Percentiles rank a stretch among this genome's conserved stretches.
Conservation (phyloP, 768 basidiomycete genomes). For the Gymnopilus dilepis region DNA sequence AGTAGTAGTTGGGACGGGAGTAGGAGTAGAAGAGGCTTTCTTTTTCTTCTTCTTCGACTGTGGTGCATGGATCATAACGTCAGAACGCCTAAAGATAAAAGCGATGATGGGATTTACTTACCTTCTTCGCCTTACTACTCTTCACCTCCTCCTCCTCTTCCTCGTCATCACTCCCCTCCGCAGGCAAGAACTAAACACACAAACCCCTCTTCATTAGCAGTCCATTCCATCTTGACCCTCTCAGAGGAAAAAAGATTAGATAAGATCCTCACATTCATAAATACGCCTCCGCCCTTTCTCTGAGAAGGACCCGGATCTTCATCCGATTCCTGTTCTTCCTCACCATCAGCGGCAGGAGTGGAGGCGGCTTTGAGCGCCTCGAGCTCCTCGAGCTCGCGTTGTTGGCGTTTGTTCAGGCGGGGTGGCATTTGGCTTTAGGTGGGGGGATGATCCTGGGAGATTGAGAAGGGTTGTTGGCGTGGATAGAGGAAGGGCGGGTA, state of each 20-base stretch:
- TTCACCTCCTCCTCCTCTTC: conserved; percentile 40
- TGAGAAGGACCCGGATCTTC: conserved; percentile 37
- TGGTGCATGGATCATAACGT: too few relatives aligned
- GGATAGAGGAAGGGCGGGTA: too few relatives aligned
- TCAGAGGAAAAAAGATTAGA: background rate
- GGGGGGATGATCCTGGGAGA: background rate
- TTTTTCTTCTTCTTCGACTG: conserved; percentile 52
- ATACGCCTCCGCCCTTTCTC: conserved; percentile 39
- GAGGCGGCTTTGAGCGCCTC: conserved; percentile 43
- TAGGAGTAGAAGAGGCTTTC: conserved; percentile 26
- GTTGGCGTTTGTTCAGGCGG: conserved; percentile 83
- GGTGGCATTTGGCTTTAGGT: conserved; percentile 61
- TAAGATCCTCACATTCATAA: conserved; percentile 47
- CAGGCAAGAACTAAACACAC: conserved; percentile 43
- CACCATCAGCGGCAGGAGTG: conserved; percentile 31
- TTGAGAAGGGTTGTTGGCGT: too few relatives aligned
- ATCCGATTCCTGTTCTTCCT: conserved; percentile 48
- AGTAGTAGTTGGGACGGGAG: background rate
- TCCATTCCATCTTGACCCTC: too few relatives aligned
- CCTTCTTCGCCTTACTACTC: conserved; percentile 44
- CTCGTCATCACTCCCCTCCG: conserved; percentile 33
- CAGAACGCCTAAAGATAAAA: background rate
- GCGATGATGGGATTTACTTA: conserved; percentile 17
- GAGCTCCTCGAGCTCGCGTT: conserved; percentile 84
- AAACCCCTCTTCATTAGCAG: too few relatives aligned